These are phyloP conservation scores for Alternaria panax DNA, from an alignment of 2,329 filamentous ascomycete species.

Conservation along the genomic window DNA sequence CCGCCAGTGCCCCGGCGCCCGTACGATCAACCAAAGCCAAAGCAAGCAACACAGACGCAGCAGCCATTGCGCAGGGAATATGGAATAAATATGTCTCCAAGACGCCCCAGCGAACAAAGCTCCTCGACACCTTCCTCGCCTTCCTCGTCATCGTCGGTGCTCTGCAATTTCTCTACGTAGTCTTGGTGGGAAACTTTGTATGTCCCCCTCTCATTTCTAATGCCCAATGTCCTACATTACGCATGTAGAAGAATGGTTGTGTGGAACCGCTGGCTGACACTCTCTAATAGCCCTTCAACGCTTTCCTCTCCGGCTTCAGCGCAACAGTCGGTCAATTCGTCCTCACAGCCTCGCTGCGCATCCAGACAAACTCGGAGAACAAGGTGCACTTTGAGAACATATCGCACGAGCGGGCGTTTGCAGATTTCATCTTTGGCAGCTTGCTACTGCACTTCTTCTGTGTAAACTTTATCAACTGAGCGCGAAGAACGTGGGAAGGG, in stretches of 20 bases:
- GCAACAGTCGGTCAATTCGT: constrained; percentile 98
- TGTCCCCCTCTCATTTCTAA: constrained; percentile 43
- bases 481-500: not conserved
- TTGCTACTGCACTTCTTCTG: constrained; percentile 98
- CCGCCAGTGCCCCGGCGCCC: constrained; percentile 24
- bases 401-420: constrained; percentile 89
- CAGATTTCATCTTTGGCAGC: constrained; percentile 94
- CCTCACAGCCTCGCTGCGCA: constrained; percentile 85
- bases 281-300: constrained; percentile 88
- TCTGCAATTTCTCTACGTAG: constrained; percentile 93
- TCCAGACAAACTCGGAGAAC: constrained; percentile 88
- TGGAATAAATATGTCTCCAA: constrained; percentile 79
- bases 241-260: not conserved
- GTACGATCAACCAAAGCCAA: constrained; percentile 36
- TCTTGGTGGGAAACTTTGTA: constrained; percentile 94
- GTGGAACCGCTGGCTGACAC: constrained; percentile 5
- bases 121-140: constrained; percentile 88
- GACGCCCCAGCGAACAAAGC: constrained; percentile 89
- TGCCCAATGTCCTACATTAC: not conserved
- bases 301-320: constrained; percentile 93
- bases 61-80: constrained; percentile 71
- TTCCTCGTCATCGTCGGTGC: constrained; percentile 86
- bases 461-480: constrained; percentile 98
- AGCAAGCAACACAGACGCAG: constrained; percentile 49
- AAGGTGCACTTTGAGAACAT: constrained; percentile 77